Conservation (phyloP, 768 basidiomycete species). For the Panaeolus cyanescens region DNA sequence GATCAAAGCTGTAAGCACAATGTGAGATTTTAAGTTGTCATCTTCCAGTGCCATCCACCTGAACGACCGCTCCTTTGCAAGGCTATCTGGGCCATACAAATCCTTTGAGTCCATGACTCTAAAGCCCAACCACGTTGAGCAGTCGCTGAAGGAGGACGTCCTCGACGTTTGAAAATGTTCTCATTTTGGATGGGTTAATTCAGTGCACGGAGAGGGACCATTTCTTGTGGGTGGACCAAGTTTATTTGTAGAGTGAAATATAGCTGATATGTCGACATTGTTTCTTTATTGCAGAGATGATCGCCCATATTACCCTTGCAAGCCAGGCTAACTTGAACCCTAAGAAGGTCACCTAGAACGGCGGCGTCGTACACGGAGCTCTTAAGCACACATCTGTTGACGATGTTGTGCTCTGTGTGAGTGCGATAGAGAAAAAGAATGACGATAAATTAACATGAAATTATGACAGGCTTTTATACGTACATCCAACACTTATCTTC, state of each 20-base stretch:
- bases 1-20: no score
- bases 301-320: conserved; percentile 93
- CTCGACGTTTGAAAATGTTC: conserved; percentile 94
- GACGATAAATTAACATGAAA: background rate
- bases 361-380: conserved; percentile 96
- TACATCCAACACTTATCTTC: conserved; percentile 90
- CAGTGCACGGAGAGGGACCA: conserved; percentile 99
- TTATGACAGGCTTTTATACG: conserved; percentile 82
- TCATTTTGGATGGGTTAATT: conserved; percentile 93
- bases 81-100: no score
- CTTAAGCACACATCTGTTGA: conserved; percentile 92
- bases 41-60: no score
- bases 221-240: conserved; percentile 74
- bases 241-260: background rate
- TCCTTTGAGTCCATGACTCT: conserved; percentile 98
- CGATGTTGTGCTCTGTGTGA: conserved; percentile 93
- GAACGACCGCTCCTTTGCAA: no score
- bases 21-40: no score
- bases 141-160: conserved; percentile 94
- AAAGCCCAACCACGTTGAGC: conserved; percentile 94
- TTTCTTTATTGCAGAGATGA: conserved; percentile 77
- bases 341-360: conserved; percentile 93
- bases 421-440: conserved; percentile 39
- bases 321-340: conserved; percentile 98
- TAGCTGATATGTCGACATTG: background rate